Base-by-base conservation (phyloP, 2,329 filamentous ascomycete species). In the Sporothrix pallida region DNA sequence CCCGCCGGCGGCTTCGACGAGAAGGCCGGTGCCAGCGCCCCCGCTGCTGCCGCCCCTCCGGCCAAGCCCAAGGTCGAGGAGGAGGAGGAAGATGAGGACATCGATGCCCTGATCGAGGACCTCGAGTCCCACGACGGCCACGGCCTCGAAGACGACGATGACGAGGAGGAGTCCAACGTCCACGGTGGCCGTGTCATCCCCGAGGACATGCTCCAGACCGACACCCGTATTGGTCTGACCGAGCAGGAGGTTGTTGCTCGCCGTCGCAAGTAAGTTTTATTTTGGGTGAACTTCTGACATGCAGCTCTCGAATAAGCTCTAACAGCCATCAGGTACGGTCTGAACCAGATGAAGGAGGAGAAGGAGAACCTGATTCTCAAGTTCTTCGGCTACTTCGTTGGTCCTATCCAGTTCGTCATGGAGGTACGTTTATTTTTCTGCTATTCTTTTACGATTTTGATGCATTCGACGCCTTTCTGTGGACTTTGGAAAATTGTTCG, bases 361-460 rank as follows among this genome's bases (percentile, higher is more conserved):
- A 94, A 94, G 84, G 92, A 94, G 83, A 97, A 95, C 80, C 80
- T 94, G 74, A 83, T 95, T 75, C 87, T 96, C 79, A 96, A 97
- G 86, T 97, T 97, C 83, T 83, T 90, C 79, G 87, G 88, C 78
- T 96, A 93, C 85, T 97, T 97, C 82, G 86, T 96, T 73, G 94
- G 94, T 77, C 94, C 94, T 31, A 95, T 97, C 77, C 94, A 97
- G 82, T 95, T 95, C 83, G 94, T 97, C 81, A 97, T 97, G 94
- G 93, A 95, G 90, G 92, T 91, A 82, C 83, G 71, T 63, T 71
- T 72, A 42, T 26, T 54, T 54, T 4, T 23, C n/a, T 12, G 1
- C 31, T 17, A 15, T 54, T 0, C 1, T 10, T 46, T 56, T 42
- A 37, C 31, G 7, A 37, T 37, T 37, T 37, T 37, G 4, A 37